Evolutionary conservation across 2,329 filamentous ascomycete genomes (phyloP).

Genomic region (Trichoderma koningii): DNA sequence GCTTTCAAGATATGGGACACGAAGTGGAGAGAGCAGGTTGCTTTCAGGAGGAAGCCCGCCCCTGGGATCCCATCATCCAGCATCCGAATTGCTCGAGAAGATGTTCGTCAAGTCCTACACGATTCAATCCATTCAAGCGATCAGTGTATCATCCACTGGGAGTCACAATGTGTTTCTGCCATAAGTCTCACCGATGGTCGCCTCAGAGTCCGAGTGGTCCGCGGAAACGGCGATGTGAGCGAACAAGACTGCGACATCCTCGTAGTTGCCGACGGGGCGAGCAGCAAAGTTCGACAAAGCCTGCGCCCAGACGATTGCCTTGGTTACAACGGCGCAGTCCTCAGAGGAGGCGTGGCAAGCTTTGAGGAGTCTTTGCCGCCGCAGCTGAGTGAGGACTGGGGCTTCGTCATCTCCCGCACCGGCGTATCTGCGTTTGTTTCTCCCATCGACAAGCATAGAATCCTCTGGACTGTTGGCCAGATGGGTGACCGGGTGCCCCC

Average conservation of each 20-base stretch:
- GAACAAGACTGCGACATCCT: constrained; percentile 44
- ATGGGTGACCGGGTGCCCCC: not conserved
- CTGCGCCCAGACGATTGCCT: constrained; percentile 46
- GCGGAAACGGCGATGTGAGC: constrained; percentile 12
- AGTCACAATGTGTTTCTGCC: constrained; percentile 35
- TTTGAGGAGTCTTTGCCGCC: constrained; percentile 41
- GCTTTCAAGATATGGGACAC: constrained; percentile 47
- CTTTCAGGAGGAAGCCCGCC: constrained; percentile 37
- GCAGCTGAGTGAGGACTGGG: constrained; percentile 45
- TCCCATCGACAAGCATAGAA: constrained; percentile 44
- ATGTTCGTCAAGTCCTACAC: constrained; percentile 41
- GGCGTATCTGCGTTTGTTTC: constrained; percentile 49
- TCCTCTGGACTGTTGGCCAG: constrained; percentile 49
- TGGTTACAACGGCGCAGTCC: constrained; percentile 44
- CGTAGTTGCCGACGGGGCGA: constrained; percentile 49
- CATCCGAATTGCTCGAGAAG: constrained; percentile 43
- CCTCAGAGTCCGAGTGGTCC: constrained; percentile 32
- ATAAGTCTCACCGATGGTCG: constrained; percentile 32
- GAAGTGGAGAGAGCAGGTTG: constrained; percentile 41
- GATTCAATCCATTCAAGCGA: constrained; percentile 32
- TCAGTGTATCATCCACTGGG: constrained; percentile 34
- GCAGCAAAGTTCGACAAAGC: constrained; percentile 44
- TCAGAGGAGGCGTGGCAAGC: constrained; percentile 43
- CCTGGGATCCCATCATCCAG: constrained; percentile 41
- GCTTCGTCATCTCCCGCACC: constrained; percentile 42